A percentile compares a stretch with the other conserved stretches of the same genome.
phyloP scores from a whole-genome alignment of 2,329 filamentous ascomycete species.

The Xylaria multiplex region DNA sequence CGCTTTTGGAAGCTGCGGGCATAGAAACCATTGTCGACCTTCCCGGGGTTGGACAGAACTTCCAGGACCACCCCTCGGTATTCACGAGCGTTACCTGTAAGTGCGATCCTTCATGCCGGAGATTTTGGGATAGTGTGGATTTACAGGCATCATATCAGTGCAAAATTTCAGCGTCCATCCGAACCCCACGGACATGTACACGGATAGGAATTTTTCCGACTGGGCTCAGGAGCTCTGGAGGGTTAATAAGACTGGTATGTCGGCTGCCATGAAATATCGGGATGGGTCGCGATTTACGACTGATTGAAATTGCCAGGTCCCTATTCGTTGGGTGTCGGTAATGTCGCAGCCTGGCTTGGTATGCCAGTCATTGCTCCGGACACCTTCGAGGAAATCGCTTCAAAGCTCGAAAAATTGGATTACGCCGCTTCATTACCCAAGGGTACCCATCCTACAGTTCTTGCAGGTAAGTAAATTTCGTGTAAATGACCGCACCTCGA shows the following conservation, averaged over 20 bases:
- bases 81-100: constrained; percentile 44
- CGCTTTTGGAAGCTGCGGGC: constrained; percentile 55
- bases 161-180: constrained; percentile 46
- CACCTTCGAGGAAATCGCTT: constrained; percentile 48
- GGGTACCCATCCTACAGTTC: constrained; percentile 48
- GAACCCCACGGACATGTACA: constrained; percentile 45
- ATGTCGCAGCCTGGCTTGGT: constrained; percentile 51
- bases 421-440: constrained; percentile 48
- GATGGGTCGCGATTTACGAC: background rate
- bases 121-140: background rate
- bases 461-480: constrained; percentile 42
- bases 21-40: constrained; percentile 56
- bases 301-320: constrained; percentile 20
- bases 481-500: background rate
- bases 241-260: constrained; percentile 44
- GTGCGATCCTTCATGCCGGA: constrained; percentile 10
- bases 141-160: constrained; percentile 28
- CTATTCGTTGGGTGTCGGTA: constrained; percentile 47
- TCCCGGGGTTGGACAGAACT: constrained; percentile 59
- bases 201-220: constrained; percentile 42
- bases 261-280: constrained; percentile 16
- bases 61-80: constrained; percentile 58
- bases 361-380: constrained; percentile 50
- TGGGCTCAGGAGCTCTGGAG: constrained; percentile 48
- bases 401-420: constrained; percentile 48